Evolutionary conservation across 768 basidiomycete species (phyloP).

Genomic region (Goffeauzyma gilvescens): DNA sequence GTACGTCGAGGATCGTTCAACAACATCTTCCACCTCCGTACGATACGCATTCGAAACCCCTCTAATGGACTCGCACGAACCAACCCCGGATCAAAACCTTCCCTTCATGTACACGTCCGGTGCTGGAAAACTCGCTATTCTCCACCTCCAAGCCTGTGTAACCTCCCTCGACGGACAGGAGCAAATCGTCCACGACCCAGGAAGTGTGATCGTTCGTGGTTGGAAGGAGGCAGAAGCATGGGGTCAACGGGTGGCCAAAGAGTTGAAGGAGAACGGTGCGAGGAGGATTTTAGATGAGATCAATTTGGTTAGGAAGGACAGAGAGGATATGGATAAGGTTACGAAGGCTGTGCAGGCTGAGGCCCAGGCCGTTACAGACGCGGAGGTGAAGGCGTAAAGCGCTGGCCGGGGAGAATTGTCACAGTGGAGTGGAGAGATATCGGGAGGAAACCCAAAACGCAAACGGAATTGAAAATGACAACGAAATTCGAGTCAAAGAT

Average conservation of each 20-base stretch:
- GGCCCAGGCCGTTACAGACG: no score
- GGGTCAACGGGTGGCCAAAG: slow-evolving; percentile 48
- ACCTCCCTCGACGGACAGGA: slow-evolving; percentile 56
- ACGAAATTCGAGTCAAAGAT: no score
- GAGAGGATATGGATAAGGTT: slow-evolving; percentile 36
- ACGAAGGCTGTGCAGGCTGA: no score
- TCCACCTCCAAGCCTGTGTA: slow-evolving; percentile 62
- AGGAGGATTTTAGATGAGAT: slow-evolving; percentile 66
- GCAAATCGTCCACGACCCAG: slow-evolving; percentile 51
- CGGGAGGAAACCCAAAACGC: no score
- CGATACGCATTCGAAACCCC: slow-evolving; percentile 9
- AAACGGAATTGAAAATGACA: no score
- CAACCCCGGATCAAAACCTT: background rate
- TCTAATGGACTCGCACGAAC: slow-evolving; percentile 15
- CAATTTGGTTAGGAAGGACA: slow-evolving; percentile 43
- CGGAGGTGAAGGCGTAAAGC: no score
- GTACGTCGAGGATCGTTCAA: slow-evolving; percentile 29
- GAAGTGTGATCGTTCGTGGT: slow-evolving; percentile 37
- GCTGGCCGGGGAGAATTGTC: no score
- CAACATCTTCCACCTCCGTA: slow-evolving; percentile 2
- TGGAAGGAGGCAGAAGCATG: slow-evolving; percentile 47
- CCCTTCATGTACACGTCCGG: slow-evolving; percentile 1
- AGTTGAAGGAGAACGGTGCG: slow-evolving; percentile 52
- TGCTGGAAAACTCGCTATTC: slow-evolving; percentile 18
- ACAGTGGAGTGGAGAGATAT: no score